Evolutionary conservation across 2,329 filamentous ascomycete genomes (phyloP).

Genomic region (Colletotrichum phormii): DNA sequence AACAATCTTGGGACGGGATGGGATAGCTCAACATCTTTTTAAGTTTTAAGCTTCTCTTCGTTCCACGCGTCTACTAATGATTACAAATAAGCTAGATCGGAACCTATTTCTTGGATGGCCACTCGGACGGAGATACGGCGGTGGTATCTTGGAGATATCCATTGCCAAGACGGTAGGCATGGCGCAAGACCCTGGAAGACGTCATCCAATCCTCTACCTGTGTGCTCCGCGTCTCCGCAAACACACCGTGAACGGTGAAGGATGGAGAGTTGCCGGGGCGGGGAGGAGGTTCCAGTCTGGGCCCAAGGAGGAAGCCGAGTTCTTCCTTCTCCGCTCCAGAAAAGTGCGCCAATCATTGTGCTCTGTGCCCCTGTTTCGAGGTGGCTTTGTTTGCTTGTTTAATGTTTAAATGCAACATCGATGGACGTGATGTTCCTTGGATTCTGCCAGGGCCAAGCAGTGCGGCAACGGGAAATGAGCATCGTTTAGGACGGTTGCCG

Average conservation of each 20-base stretch:
- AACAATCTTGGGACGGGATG: background rate
- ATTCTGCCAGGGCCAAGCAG: slow-evolving; percentile 1
- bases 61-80: background rate
- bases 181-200: slow-evolving; percentile 7
- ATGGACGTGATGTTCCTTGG: slow-evolving; percentile 19
- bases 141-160: background rate
- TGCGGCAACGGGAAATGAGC: slow-evolving; percentile 15
- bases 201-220: slow-evolving; percentile 23
- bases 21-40: background rate
- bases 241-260: slow-evolving; percentile 10
- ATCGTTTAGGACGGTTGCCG: slow-evolving; percentile 15
- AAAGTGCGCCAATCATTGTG: slow-evolving; percentile 14
- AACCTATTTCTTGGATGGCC: background rate
- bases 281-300: slow-evolving; percentile 1
- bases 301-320: background rate
- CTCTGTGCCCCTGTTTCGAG: slow-evolving; percentile 1
- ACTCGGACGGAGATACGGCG: background rate
- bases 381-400: slow-evolving; percentile 3
- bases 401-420: slow-evolving; percentile 1
- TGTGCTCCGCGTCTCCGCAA: background rate
- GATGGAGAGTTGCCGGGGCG: slow-evolving; percentile 1
- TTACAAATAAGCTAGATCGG: slow-evolving; percentile 26
- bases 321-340: background rate
- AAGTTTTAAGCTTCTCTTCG: slow-evolving; percentile 18
- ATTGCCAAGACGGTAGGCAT: background rate